phyloP scores from a whole-genome alignment of 2,329 filamentous ascomycete genomes.

The Elsinoe arachidis region DNA sequence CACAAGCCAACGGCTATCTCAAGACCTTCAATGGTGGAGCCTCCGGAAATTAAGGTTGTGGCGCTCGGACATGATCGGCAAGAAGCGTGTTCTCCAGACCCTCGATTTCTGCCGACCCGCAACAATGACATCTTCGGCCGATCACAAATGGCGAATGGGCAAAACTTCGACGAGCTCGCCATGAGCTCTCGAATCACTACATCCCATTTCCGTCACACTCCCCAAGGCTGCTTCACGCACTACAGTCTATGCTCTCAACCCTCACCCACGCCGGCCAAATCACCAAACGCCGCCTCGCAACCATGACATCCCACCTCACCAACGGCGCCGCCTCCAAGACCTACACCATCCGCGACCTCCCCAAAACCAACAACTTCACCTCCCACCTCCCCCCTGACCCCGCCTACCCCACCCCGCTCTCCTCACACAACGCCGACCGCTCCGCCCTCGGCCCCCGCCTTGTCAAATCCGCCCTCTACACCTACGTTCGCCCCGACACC shows the following conservation, averaged over 20 bases:
- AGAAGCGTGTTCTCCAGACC: not conserved
- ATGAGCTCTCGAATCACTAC: not conserved
- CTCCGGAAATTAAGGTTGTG: conserved; percentile 1
- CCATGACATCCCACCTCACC: conserved; percentile 38
- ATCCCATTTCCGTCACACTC: not conserved
- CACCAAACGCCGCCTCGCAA: conserved; percentile 27
- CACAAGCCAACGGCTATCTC: not conserved
- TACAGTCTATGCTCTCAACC: conserved; percentile 16
- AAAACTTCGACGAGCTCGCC: not conserved
- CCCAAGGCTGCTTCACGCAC: no score
- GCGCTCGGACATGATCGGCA: not conserved
- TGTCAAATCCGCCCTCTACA: conserved; percentile 79
- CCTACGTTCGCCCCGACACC: conserved; percentile 76
- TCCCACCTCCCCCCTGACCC: conserved; percentile 65
- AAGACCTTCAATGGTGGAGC: not conserved
- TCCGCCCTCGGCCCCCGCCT: conserved; percentile 68
- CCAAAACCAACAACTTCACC: conserved; percentile 58
- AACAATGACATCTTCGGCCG: not conserved
- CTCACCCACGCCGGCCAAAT: conserved; percentile 14
- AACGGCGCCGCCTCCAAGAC: conserved; percentile 22
- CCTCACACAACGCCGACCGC: conserved; percentile 73
- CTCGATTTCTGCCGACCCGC: not conserved
- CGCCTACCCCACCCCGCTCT: conserved; percentile 67
- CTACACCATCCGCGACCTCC: conserved; percentile 43
- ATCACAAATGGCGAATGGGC: not conserved